These are phyloP conservation scores for Leptographium lundbergii DNA, from an alignment of 2,329 filamentous ascomycete species.

Conservation along the genomic window DNA sequence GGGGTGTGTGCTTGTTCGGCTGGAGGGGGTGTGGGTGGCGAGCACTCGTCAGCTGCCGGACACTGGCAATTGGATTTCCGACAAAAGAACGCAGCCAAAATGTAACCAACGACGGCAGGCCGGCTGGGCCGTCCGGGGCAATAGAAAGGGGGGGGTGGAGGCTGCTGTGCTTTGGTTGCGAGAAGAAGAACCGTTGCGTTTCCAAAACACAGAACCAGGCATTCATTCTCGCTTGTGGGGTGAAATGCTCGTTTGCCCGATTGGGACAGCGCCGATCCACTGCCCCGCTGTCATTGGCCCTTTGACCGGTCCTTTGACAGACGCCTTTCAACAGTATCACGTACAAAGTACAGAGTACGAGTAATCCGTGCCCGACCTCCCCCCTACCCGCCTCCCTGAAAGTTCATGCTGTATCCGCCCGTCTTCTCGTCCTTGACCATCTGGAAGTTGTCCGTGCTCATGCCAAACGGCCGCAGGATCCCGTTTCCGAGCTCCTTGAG, in stretches of 20 bases:
- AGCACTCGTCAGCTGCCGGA: no score
- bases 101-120: no score
- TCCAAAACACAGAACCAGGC: background rate
- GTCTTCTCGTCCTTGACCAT: slow-evolving; percentile 83
- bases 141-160: background rate
- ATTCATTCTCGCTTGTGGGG: background rate
- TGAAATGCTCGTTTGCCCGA: background rate
- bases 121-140: no score
- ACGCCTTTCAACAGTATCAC: no score
- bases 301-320: no score
- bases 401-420: slow-evolving; percentile 91
- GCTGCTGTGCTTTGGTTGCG: background rate
- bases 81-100: no score
- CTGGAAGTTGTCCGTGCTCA: slow-evolving; percentile 90
- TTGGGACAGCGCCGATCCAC: background rate
- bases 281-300: background rate
- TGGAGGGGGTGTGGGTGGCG: no score
- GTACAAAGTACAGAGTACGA: no score
- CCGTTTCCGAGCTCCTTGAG: slow-evolving; percentile 86
- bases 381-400: slow-evolving; percentile 22
- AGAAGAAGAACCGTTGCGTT: background rate
- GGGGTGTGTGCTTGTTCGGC: no score
- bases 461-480: slow-evolving; percentile 80
- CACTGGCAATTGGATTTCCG: no score
- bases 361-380: no score